Base-by-base conservation (phyloP, 805 yeast species). In the Kodamaea restingae region DNA sequence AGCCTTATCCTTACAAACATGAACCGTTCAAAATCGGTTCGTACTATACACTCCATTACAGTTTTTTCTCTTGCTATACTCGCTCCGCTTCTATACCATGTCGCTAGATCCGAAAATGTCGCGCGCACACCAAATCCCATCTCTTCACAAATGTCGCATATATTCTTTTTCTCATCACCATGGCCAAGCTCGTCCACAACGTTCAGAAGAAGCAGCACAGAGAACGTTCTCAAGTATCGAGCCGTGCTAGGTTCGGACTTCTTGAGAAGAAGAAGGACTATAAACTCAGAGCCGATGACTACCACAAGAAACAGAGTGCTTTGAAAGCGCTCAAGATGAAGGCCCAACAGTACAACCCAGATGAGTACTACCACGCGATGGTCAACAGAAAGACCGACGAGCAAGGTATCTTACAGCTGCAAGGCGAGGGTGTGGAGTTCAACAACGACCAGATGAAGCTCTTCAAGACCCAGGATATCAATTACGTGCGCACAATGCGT, bases 321-420 rank as follows among this genome's bases (percentile, higher is more conserved):
- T 51, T 93, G 38, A 85, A 84, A 63, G 71, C 82, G 1, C 72
- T 93, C 42, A 78, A 84, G 48, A 70, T 71, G 30, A 91, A 88
- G 56, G 95, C 85, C 2, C 66, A 72, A 26, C 71, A 73, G 32
- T 75, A 88, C 50, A 93, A 93, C 58, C 95, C 95, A 11, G 98
- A 93, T 72, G 98, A 93, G 62, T 93, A 84, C 66, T 88, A 91
- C 61, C 96, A 88, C 76, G 93, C 88, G 15, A 93, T 93, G 98
- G 76, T 81, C 22, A 70, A 73, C 10, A 69, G 71, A 44, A 73
- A 71, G 51, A 79, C 93, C 4, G 95, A 88, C 47, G 64, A 70
- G 2, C 67, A 73, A 8, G 97, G 97, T 1, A 71, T 85, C 7
- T 54, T 84, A 35, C 58, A 84, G 8, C 66, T 80, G 1, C 86